Conservation (phyloP, 2,329 filamentous ascomycete genomes). For the Chaetomiaceae sp. region DNA sequence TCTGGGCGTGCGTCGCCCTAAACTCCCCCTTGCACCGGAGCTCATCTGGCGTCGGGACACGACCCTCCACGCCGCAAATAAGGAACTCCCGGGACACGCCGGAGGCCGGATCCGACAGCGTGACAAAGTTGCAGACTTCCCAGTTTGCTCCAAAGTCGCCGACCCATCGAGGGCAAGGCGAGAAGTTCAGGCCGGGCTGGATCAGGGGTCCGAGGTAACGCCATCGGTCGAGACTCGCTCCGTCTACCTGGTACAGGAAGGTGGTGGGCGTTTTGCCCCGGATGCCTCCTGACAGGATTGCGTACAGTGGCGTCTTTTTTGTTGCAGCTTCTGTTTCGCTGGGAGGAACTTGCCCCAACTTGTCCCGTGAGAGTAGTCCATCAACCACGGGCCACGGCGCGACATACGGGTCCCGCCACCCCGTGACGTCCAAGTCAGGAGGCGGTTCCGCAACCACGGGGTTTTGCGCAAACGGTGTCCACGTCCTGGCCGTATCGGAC, state of each 20-base stretch:
- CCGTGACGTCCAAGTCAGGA: constrained; percentile 3
- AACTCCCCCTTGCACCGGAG: background rate
- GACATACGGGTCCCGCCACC: constrained; percentile 9
- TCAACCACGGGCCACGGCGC: background rate
- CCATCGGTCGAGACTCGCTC: too few relatives aligned
- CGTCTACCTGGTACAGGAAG: constrained; percentile 8
- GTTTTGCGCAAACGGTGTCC: constrained; percentile 6
- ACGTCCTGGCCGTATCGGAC: constrained; percentile 4
- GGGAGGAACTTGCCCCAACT: too few relatives aligned
- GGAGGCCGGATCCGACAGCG: background rate
- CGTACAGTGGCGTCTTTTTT: constrained; percentile 6
- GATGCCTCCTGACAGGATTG: constrained; percentile 8
- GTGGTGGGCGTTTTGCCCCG: constrained; percentile 3
- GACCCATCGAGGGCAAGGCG: background rate
- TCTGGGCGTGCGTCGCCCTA: background rate
- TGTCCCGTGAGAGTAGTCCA: too few relatives aligned
- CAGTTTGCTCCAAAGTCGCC: background rate
- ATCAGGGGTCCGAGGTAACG: background rate
- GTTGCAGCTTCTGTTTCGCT: background rate
- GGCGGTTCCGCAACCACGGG: constrained; percentile 6
- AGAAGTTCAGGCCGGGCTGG: background rate
- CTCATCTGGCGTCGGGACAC: background rate
- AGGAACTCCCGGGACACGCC: background rate
- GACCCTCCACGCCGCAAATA: background rate
- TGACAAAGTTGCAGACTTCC: background rate